A percentile compares a stretch with the other conserved stretches of the same genome.
Conservation (phyloP, 2,329 filamentous ascomycete species). For the Aspergillus quadricinctus region DNA sequence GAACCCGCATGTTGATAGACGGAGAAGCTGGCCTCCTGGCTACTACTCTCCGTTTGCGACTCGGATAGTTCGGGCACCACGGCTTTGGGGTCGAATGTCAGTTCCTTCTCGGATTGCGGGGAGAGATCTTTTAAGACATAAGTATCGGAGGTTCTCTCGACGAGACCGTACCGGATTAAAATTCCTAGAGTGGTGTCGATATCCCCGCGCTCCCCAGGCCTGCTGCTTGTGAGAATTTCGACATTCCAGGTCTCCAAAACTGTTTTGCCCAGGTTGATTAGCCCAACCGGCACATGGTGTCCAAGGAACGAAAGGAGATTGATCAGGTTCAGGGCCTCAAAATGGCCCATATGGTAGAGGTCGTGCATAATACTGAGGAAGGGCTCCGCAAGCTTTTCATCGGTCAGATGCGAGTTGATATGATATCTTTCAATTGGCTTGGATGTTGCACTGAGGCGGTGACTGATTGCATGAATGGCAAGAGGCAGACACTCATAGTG, state of each 20-base stretch:
- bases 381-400: constrained; percentile 51
- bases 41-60: constrained; percentile 33
- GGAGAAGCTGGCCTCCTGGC: constrained; percentile 31
- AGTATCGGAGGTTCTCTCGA: constrained; percentile 38
- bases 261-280: constrained; percentile 53
- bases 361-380: constrained; percentile 47
- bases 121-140: constrained; percentile 20
- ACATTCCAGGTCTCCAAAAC: constrained; percentile 30
- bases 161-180: constrained; percentile 44
- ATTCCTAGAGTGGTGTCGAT: constrained; percentile 44
- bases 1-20: constrained; percentile 24
- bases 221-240: constrained; percentile 36
- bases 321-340: constrained; percentile 60
- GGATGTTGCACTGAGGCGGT: constrained; percentile 56
- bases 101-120: constrained; percentile 19
- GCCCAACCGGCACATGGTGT: constrained; percentile 61
- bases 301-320: constrained; percentile 62
- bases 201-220: constrained; percentile 33
- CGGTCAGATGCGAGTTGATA: constrained; percentile 53
- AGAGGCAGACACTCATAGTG: constrained; percentile 62
- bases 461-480: constrained; percentile 63
- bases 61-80: constrained; percentile 27
- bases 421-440: constrained; percentile 59
- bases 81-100: constrained; percentile 16
- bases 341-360: constrained; percentile 36